Conservation (phyloP, 2,329 filamentous ascomycete species). For the Stemphylium vesicarium region DNA sequence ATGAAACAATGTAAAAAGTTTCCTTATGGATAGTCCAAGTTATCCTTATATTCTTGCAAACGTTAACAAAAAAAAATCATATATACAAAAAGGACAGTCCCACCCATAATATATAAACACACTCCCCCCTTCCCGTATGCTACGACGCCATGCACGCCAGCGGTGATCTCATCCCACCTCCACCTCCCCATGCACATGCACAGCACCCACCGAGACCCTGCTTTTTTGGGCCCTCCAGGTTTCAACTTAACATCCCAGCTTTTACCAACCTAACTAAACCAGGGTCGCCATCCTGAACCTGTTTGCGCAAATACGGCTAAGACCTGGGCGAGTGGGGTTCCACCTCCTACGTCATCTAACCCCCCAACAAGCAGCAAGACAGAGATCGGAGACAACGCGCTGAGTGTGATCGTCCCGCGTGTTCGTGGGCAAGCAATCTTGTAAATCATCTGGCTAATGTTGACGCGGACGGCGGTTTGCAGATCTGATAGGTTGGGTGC, state of each 20-base stretch:
- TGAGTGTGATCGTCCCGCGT: not conserved
- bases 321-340: no score
- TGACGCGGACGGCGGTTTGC: no score
- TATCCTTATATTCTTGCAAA: not conserved
- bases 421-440: not conserved
- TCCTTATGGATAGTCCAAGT: not conserved
- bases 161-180: slow-evolving; percentile 34
- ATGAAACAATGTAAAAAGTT: no score
- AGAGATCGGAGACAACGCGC: not conserved
- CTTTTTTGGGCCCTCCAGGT: no score
- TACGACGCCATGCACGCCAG: slow-evolving; percentile 16
- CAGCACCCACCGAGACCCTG: not conserved
- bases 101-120: slow-evolving; percentile 10
- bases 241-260: no score
- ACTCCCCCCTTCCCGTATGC: not conserved
- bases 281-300: not conserved
- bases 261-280: no score
- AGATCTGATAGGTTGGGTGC: not conserved
- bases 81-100: not conserved
- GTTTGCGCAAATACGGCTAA: no score
- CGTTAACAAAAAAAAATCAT: not conserved
- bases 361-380: not conserved
- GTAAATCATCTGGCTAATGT: not conserved
- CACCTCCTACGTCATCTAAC: not conserved
- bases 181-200: not conserved